Percentiles rank a stretch among this genome's conserved stretches.
Conservation (phyloP, 148 eudicot species). For the Dianthus caryophyllus region DNA sequence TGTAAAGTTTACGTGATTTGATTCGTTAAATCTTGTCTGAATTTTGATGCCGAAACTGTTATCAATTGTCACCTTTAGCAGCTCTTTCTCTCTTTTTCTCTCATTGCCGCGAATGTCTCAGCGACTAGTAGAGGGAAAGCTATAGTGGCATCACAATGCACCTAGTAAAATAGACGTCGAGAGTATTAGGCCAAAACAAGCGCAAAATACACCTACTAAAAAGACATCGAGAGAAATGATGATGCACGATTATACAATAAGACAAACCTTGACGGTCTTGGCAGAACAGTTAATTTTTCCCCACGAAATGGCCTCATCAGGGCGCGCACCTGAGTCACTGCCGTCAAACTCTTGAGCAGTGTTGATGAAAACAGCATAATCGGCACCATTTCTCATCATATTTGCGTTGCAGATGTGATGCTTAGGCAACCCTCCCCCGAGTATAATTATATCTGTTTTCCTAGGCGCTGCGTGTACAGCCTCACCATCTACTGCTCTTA, state of each 20-base stretch:
- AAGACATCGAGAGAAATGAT: not conserved
- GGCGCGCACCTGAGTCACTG: slow-evolving; percentile 77
- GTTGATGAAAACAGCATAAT: slow-evolving; percentile 55
- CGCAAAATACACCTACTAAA: no score
- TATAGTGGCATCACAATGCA: slow-evolving; percentile 83
- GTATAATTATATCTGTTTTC: slow-evolving; percentile 72
- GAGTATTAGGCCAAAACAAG: no score
- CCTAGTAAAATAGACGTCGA: slow-evolving; percentile 33
- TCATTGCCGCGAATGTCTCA: slow-evolving; percentile 61
- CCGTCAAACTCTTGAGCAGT: slow-evolving; percentile 90
- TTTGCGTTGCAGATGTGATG: slow-evolving; percentile 96
- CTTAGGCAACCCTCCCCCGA: slow-evolving; percentile 51
- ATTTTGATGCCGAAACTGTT: no score
- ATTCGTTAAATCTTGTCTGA: no score
- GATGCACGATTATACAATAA: not conserved
- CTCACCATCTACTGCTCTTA: slow-evolving; percentile 68
- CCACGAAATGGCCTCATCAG: slow-evolving; percentile 45
- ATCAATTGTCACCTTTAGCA: no score
- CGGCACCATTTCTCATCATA: slow-evolving; percentile 88
- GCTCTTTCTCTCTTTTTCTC: slow-evolving; percentile 13
- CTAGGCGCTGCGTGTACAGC: slow-evolving; percentile 42
- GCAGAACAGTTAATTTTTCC: slow-evolving; percentile 86
- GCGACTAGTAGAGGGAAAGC: slow-evolving; percentile 78
- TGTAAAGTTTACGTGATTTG: no score
- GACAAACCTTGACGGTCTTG: slow-evolving; percentile 62